Conservation (phyloP, 2,329 filamentous ascomycete genomes). For the Pseudogymnoascus sp. region DNA sequence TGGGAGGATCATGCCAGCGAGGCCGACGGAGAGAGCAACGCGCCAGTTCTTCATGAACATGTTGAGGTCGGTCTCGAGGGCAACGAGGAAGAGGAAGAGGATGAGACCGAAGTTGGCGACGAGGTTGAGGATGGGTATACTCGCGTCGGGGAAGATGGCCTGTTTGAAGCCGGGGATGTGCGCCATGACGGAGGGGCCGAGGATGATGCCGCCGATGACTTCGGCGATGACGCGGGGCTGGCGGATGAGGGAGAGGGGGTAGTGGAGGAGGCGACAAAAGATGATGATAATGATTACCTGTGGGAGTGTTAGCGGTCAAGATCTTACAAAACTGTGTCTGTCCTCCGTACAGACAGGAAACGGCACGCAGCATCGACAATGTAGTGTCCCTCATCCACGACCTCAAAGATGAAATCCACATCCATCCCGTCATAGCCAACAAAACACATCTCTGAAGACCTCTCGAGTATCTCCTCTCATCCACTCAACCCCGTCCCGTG, state of each 20-base stretch:
- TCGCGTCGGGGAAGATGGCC: constrained; percentile 68
- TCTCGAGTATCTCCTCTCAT: background rate
- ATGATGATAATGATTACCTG: constrained; percentile 69
- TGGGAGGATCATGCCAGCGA: constrained; percentile 73
- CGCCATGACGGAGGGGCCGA: constrained; percentile 84
- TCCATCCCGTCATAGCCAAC: background rate
- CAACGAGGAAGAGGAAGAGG: constrained; percentile 81
- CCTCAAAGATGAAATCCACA: background rate
- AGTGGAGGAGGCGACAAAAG: constrained; percentile 68
- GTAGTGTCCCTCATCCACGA: background rate
- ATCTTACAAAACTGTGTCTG: background rate
- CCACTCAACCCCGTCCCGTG: background rate
- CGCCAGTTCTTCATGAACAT: constrained; percentile 75
- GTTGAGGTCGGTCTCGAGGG: constrained; percentile 76
- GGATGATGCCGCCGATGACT: constrained; percentile 75
- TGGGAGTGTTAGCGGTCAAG: constrained; percentile 11
- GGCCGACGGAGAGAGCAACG: constrained; percentile 67
- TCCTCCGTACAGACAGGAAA: background rate
- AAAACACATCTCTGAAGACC: background rate
- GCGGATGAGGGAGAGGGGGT: constrained; percentile 66
- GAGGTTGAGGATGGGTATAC: constrained; percentile 67
- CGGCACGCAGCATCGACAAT: background rate
- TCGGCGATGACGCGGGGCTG: constrained; percentile 81
- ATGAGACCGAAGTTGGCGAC: constrained; percentile 79
- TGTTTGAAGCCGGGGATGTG: constrained; percentile 71